Conservation (phyloP, 1,284 basidiomycete species). For the Tylopilus sp. region DNA sequence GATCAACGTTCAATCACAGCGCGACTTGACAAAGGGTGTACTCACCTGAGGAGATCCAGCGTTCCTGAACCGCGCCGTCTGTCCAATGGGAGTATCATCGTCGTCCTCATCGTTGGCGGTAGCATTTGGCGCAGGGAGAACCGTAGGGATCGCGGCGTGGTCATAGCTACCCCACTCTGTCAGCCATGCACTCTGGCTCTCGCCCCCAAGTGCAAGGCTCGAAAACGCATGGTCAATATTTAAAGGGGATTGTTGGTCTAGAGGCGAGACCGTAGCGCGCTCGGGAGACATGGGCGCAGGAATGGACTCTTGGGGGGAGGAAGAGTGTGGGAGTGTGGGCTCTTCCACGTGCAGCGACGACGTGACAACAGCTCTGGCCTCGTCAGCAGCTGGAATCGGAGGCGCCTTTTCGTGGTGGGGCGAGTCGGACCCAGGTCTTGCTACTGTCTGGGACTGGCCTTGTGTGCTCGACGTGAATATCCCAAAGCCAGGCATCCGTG, state of each 20-base stretch:
- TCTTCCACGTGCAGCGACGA: conserved; percentile 12
- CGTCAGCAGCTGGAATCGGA: conserved; percentile 10
- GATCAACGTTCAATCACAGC: conserved; percentile 1
- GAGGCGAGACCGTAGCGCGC: conserved; percentile 47
- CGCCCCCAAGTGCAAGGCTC: conserved; percentile 60
- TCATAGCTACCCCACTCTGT: conserved; percentile 41
- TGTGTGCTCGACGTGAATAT: conserved; percentile 21
- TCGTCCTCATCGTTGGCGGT: conserved; percentile 45
- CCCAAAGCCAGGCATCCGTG: conserved; percentile 28
- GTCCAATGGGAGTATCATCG: conserved; percentile 70
- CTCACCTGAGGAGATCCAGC: conserved; percentile 30
- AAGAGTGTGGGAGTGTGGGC: conserved; percentile 4
- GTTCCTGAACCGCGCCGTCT: conserved; percentile 42
- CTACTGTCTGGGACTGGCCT: conserved; percentile 9
- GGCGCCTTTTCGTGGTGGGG: conserved; percentile 6
- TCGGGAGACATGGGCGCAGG: conserved; percentile 26
- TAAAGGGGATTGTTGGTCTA: conserved; percentile 42
- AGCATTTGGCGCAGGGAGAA: conserved; percentile 12
- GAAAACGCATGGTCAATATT: conserved; percentile 48
- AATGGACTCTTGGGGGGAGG: conserved; percentile 24
- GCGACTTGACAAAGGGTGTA: not conserved
- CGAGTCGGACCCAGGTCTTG: conserved; percentile 15
- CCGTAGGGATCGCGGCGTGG: conserved; percentile 5
- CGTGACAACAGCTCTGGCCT: conserved; percentile 1
- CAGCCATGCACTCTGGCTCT: conserved; percentile 57